Conservation (phyloP, 805 yeast species). For the Ogataea degrootiae region DNA sequence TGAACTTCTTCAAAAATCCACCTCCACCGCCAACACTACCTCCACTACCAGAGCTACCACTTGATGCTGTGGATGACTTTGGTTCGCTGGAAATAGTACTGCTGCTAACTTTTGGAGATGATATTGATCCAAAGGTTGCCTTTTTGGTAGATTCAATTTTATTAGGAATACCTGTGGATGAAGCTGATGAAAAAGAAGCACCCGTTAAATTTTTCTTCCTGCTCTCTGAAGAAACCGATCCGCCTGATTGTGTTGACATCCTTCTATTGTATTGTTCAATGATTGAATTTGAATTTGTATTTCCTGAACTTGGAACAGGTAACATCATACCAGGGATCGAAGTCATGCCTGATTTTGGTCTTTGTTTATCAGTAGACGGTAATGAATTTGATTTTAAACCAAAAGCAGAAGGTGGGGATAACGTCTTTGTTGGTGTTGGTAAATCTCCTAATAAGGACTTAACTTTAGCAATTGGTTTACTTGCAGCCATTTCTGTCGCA, state of each 20-base stretch:
- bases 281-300: constrained; percentile 15
- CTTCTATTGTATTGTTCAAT: constrained; percentile 29
- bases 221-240: neutral
- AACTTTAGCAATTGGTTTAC: constrained; percentile 14
- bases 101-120: neutral
- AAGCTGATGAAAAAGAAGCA: no score
- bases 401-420: constrained; percentile 4
- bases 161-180: neutral
- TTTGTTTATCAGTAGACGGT: neutral
- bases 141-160: neutral
- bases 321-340: constrained; percentile 1
- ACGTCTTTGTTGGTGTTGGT: constrained; percentile 4
- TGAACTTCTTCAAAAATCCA: constrained; percentile 14
- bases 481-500: constrained; percentile 9
- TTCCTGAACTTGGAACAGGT: neutral
- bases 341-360: neutral
- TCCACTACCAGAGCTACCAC: neutral
- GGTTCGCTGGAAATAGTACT: neutral
- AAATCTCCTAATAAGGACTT: constrained; percentile 20
- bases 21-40: neutral
- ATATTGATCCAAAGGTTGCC: neutral
- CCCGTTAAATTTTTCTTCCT: neutral
- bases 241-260: constrained; percentile 17
- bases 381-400: neutral
- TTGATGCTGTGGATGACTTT: neutral